phyloP scores from a whole-genome alignment of 2,329 filamentous ascomycete genomes.

The Tricladium varicosporioides region DNA sequence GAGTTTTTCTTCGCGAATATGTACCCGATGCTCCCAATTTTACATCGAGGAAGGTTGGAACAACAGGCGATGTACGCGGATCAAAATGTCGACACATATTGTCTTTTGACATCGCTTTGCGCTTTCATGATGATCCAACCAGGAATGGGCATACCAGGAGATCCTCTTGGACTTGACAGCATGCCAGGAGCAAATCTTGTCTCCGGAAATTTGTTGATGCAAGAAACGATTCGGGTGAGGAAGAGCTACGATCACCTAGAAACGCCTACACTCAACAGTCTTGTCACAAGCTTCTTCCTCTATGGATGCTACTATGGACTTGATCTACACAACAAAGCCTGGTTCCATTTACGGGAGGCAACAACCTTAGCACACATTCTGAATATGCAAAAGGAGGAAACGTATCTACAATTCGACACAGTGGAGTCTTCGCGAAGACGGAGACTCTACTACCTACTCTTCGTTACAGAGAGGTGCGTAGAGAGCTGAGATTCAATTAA shows the following conservation, averaged over 20 bases:
- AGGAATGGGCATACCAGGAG: constrained; percentile 60
- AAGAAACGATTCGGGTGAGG: constrained; percentile 64
- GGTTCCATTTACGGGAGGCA: constrained; percentile 77
- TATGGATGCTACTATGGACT: constrained; percentile 71
- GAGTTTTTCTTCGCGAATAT: constrained; percentile 69
- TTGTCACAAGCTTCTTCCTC: constrained; percentile 77
- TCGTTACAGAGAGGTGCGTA: constrained; percentile 65
- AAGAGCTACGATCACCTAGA: constrained; percentile 62
- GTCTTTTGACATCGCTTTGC: constrained; percentile 61
- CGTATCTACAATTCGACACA: constrained; percentile 57
- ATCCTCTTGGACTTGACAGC: constrained; percentile 55
- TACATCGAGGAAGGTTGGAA: constrained; percentile 57
- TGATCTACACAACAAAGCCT: constrained; percentile 72
- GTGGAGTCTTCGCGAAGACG: constrained; percentile 62
- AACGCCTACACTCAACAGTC: constrained; percentile 51
- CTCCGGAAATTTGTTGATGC: constrained; percentile 63
- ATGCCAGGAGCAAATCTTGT: constrained; percentile 56
- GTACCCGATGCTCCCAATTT: constrained; percentile 61
- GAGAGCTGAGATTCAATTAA: no score
- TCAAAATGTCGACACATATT: constrained; percentile 61
- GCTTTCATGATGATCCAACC: constrained; percentile 69
- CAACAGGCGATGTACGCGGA: constrained; percentile 60
- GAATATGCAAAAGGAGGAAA: constrained; percentile 60
- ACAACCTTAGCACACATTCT: constrained; percentile 65
- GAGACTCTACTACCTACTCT: constrained; percentile 71